Conservation (phyloP, 345 rosid genomes). For the Dovyalis caffra region DNA sequence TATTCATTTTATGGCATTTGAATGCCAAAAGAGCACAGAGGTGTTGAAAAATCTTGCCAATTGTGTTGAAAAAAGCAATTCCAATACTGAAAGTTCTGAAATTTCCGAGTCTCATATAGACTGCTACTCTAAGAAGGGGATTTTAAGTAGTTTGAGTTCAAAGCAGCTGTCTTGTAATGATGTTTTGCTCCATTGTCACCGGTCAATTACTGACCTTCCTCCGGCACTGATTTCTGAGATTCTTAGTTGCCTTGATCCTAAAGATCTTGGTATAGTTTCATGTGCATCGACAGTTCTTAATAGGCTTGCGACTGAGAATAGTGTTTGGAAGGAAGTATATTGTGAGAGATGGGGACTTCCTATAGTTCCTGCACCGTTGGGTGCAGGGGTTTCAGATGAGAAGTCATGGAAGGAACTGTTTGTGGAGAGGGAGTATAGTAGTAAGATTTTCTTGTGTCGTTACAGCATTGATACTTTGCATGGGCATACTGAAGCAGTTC, state of each 20-base stretch:
- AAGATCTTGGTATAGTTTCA: slow-evolving; percentile 81
- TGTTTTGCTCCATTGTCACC: slow-evolving; percentile 22
- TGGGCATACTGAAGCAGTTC: slow-evolving; percentile 90
- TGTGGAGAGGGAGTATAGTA: slow-evolving; percentile 89
- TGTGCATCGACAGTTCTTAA: slow-evolving; percentile 71
- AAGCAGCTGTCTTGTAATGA: slow-evolving; percentile 41
- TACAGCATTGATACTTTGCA: slow-evolving; percentile 59
- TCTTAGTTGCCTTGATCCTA: slow-evolving; percentile 71
- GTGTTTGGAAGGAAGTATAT: slow-evolving; percentile 86
- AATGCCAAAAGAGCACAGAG: slow-evolving; percentile 54
- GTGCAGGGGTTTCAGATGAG: slow-evolving; percentile 42
- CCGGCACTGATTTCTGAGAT: slow-evolving; percentile 76
- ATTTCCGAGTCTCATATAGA: slow-evolving; percentile 21
- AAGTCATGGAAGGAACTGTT: slow-evolving; percentile 82
- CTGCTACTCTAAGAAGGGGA: slow-evolving; percentile 30
- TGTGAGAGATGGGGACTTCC: slow-evolving; percentile 90
- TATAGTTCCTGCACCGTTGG: slow-evolving; percentile 16
- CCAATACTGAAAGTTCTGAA: slow-evolving; percentile 24
- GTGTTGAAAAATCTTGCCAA: slow-evolving; percentile 22
- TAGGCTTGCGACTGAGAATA: slow-evolving; percentile 73
- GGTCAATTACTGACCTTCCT: slow-evolving; percentile 76
- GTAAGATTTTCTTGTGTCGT: slow-evolving; percentile 69
- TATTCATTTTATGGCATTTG: slow-evolving; percentile 75
- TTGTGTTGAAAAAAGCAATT: slow-evolving; percentile 26
- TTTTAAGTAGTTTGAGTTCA: slow-evolving; percentile 22